Base-by-base conservation (phyloP, 208 protist species). In the Herpetomonas samuelpessoai region DNA sequence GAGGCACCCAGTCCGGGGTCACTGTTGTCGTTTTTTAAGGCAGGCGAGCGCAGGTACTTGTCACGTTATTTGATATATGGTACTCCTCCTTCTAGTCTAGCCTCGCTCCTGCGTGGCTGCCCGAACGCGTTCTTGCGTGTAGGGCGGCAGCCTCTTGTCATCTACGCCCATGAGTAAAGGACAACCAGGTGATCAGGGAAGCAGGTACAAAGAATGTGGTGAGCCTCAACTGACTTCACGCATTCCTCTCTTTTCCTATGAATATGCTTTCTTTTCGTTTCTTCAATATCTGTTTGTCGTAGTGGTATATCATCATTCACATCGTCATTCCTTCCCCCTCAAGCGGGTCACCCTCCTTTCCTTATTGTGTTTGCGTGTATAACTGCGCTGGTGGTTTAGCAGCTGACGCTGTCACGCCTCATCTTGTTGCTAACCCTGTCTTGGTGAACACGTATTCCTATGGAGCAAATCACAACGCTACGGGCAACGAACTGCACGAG, bases 401-500 rank as follows among this genome's bases (percentile, higher is more conserved):
- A n/a, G n/a, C n/a, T n/a, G n/a, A n/a, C 28, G 28, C 29, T 1
- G 44, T 28, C 47, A 16, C 25, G 12, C 27, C 29, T 3, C 6
- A 14, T 24, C 10, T 18, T 22, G 38, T 25, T 61, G 10, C 27
- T 35, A 21, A 24, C 7, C 9, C 22, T 54, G 48, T 64, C 25
- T 7, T 22, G 18, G 52, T 9, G 16, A 14, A 26, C 3, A 45
- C 25, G n/a, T 19, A 45, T 21, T 29, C 7, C 3, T 48, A 79
- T 79, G 76, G 47, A 63, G 19, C 29, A 30, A 22, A 68, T 88
- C 16, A 59, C 67, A 9, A 83, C 71, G 10, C 70, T 91, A 27
- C 65, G 60, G 46, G 71, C 78, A 12, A 74, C 71, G 0, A 79
- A 72, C 56, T 91, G 78, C 62, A 59, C 69, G 18, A 57, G 63